Evolutionary conservation across 2,329 filamentous ascomycete genomes (phyloP), one percentile per base, ranked within the genome.

Genomic region (Trichoderma endophyticum): DNA sequence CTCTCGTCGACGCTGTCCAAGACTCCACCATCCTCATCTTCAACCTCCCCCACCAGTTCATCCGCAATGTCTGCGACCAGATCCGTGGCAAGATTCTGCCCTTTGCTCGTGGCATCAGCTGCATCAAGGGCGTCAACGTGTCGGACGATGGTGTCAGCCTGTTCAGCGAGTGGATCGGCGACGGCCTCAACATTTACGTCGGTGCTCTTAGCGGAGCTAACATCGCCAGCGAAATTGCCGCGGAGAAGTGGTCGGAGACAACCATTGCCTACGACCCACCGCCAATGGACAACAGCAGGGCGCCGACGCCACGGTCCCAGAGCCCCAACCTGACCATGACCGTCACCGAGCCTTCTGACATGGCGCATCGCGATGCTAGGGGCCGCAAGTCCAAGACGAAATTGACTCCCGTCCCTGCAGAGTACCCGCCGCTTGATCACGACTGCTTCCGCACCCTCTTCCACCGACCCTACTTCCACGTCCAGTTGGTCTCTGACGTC

Each of bases 81-180:
- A 86, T 99, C 74, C 88, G 92, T 78, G 96, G 95, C 73, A 91
- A 97, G 78, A 97, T 98, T 75, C 84, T 98, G 34, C 96, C 96
- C 7, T 98, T 91, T 78, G 95, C 96, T 30, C 90, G 97, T 74
- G 96, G 94, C 72, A 94, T 99, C 79, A 97, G 94, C 80, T 99
- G 96, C 83, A 98, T 98, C 84, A 99, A 99, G 86, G 96, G 96
- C 77, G 95, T 99, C 73, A 93, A 97, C 77, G 96, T 99, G 39
- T 91, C 92, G 4, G 92, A 95, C 78, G 90, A 93, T 65, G 93
- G 93, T 70, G 91, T 98, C 76, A 91, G 91, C 77, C 88, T 99
- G 70, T 98, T 99, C 85, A 97, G 93, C 70, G 96, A 99, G 83
- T 94, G 92, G 81, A 99, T 99, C 79, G 95, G 95, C 71, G 90